These are phyloP conservation scores for Candida nitratophila DNA, from an alignment of 805 yeast genomes.

Conservation along the genomic window DNA sequence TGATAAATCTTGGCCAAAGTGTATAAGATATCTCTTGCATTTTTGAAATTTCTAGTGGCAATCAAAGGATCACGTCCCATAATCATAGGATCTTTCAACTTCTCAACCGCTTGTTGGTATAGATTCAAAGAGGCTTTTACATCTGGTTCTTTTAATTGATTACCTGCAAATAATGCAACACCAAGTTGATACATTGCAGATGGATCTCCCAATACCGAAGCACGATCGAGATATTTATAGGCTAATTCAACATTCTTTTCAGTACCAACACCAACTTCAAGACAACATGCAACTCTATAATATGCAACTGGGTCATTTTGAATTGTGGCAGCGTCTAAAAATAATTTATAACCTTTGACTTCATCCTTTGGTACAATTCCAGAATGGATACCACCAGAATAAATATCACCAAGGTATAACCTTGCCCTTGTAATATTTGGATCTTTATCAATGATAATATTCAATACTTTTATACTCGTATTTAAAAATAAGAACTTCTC, in stretches of 20 bases:
- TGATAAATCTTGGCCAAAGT: conserved; percentile 29
- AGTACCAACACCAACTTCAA: conserved; percentile 59
- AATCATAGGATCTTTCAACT: conserved; percentile 13
- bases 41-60: conserved; percentile 26
- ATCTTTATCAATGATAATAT: conserved; percentile 40
- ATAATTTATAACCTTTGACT: conserved; percentile 53
- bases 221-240: conserved; percentile 45
- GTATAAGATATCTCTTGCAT: conserved; percentile 27
- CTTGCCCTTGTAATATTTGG: conserved; percentile 50
- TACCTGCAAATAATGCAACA: conserved; percentile 44
- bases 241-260: conserved; percentile 38
- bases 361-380: conserved; percentile 46
- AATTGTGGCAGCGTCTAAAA: conserved; percentile 47
- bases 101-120: conserved; percentile 21
- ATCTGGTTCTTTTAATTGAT: conserved; percentile 10
- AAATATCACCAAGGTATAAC: conserved; percentile 55
- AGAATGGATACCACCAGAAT: conserved; percentile 41
- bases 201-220: conserved; percentile 56
- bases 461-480: conserved; percentile 54
- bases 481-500: conserved; percentile 49
- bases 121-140: conserved; percentile 20
- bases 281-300: conserved; percentile 64
- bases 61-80: conserved; percentile 27
- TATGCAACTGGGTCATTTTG: conserved; percentile 53
- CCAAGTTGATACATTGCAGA: conserved; percentile 73